phyloP scores from a whole-genome alignment of 2,329 filamentous ascomycete genomes.

The Alternaria rosae region DNA sequence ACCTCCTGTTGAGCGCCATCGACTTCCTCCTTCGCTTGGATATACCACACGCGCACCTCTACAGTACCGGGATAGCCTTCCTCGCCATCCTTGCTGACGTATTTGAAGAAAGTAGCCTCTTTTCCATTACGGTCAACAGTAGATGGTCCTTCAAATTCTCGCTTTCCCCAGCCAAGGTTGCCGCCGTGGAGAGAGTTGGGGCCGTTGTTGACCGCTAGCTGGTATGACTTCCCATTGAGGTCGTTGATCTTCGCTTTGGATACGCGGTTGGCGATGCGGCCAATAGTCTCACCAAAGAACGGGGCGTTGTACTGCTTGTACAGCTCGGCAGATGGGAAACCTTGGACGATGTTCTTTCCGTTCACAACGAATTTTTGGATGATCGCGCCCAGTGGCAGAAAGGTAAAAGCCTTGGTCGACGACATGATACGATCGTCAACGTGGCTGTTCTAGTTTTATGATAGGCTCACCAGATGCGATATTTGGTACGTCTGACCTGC shows the following conservation, averaged over 20 bases:
- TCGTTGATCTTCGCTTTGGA: conserved; percentile 72
- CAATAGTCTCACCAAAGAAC: conserved; percentile 94
- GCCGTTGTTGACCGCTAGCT: conserved; percentile 77
- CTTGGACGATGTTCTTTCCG: conserved; percentile 85
- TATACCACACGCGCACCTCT: conserved; percentile 79
- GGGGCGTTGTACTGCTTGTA: conserved; percentile 78
- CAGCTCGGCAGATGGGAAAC: conserved; percentile 76
- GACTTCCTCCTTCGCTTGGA: conserved; percentile 70
- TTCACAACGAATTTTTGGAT: conserved; percentile 82
- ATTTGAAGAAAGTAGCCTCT: conserved; percentile 56
- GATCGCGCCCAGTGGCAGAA: conserved; percentile 79
- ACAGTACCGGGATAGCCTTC: conserved; percentile 91
- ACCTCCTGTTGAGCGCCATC: conserved; percentile 71
- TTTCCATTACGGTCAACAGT: conserved; percentile 60
- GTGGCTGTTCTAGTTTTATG: conserved; percentile 5
- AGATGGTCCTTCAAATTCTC: conserved; percentile 75
- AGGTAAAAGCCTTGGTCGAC: conserved; percentile 55
- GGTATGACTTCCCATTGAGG: conserved; percentile 75
- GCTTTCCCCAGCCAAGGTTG: conserved; percentile 79
- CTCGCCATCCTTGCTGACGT: conserved; percentile 78
- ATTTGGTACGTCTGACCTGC: conserved; percentile 6
- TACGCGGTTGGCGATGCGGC: conserved; percentile 82
- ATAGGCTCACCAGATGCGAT: background rate
- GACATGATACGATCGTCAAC: conserved; percentile 32
- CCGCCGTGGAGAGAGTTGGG: conserved; percentile 69